Evolutionary conservation across 805 yeast genomes (phyloP).

Genomic region (Metahyphopichia silvanorum): DNA sequence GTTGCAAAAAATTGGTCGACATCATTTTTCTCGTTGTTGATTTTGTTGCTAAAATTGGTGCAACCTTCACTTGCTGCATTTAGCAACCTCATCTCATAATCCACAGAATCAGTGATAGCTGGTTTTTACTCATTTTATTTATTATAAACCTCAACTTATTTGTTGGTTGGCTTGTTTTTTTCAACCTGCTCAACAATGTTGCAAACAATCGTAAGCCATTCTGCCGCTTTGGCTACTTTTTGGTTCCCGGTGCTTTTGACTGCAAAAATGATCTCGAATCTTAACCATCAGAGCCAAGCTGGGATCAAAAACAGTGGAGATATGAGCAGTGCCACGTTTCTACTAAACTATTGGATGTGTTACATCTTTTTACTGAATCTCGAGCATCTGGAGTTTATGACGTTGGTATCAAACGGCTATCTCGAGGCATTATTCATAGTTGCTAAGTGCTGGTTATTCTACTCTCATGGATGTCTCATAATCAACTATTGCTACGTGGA

Average conservation of each 20-base stretch:
- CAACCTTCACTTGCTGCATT: no score
- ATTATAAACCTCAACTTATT: no score
- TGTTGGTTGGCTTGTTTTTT: no score
- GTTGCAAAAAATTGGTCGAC: no score
- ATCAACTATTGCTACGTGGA: conserved; percentile 13
- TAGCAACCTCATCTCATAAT: no score
- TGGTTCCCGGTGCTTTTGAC: conserved; percentile 15
- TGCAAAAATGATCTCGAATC: conserved; percentile 11
- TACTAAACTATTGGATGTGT: conserved; percentile 22
- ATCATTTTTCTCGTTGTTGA: no score
- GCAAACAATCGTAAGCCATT: not conserved
- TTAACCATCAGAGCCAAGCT: not conserved
- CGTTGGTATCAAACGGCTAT: conserved; percentile 4
- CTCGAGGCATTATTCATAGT: conserved; percentile 5
- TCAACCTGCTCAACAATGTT: conserved; percentile 1
- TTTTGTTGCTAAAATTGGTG: no score
- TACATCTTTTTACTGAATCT: conserved; percentile 11
- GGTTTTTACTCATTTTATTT: no score
- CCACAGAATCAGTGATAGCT: no score
- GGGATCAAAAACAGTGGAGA: conserved; percentile 2
- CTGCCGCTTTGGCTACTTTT: conserved; percentile 1
- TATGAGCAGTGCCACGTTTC: conserved; percentile 9
- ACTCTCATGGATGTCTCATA: conserved; percentile 21
- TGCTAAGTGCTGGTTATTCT: conserved; percentile 19
- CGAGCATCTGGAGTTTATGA: conserved; percentile 8